Percentiles rank a stretch among this genome's conserved stretches.
These are phyloP conservation scores for Hyphopichia khmerensis DNA, from an alignment of 1,139 yeast species.

Conservation along the genomic window DNA sequence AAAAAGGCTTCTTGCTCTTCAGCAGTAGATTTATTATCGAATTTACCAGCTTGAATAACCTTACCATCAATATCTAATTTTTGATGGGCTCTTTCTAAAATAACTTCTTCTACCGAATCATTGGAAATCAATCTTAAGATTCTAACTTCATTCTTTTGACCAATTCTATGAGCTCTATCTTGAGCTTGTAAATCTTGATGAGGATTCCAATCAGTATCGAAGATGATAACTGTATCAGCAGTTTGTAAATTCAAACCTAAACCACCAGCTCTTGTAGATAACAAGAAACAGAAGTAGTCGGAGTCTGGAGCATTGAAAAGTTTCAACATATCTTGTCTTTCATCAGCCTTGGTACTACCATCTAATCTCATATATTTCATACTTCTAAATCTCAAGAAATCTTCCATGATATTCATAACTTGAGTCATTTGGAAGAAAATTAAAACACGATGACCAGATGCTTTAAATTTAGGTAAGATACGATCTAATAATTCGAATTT, in stretches of 20 bases:
- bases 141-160: slow-evolving; percentile 83
- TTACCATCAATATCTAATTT: slow-evolving; percentile 85
- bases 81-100: slow-evolving; percentile 77
- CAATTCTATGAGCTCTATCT: slow-evolving; percentile 89
- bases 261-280: slow-evolving; percentile 90
- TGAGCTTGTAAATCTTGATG: slow-evolving; percentile 92
- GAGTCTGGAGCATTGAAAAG: slow-evolving; percentile 71
- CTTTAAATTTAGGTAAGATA: slow-evolving; percentile 70
- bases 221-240: slow-evolving; percentile 84
- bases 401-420: slow-evolving; percentile 89
- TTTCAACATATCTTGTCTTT: slow-evolving; percentile 68
- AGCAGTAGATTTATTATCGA: slow-evolving; percentile 77
- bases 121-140: slow-evolving; percentile 77
- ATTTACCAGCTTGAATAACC: slow-evolving; percentile 86
- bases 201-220: slow-evolving; percentile 91
- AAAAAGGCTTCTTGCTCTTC: slow-evolving; percentile 81
- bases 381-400: slow-evolving; percentile 61
- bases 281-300: slow-evolving; percentile 71
- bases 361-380: slow-evolving; percentile 76
- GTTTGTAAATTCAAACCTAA: slow-evolving; percentile 82
- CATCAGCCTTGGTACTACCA: slow-evolving; percentile 83
- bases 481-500: slow-evolving; percentile 77
- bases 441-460: slow-evolving; percentile 74
- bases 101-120: slow-evolving; percentile 81
- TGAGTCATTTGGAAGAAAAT: slow-evolving; percentile 88